A percentile compares a stretch with the other conserved stretches of the same genome.
phyloP scores from a whole-genome alignment of 192 early-diverging fungal genomes.

The Phlyctochytrium bullatum region DNA sequence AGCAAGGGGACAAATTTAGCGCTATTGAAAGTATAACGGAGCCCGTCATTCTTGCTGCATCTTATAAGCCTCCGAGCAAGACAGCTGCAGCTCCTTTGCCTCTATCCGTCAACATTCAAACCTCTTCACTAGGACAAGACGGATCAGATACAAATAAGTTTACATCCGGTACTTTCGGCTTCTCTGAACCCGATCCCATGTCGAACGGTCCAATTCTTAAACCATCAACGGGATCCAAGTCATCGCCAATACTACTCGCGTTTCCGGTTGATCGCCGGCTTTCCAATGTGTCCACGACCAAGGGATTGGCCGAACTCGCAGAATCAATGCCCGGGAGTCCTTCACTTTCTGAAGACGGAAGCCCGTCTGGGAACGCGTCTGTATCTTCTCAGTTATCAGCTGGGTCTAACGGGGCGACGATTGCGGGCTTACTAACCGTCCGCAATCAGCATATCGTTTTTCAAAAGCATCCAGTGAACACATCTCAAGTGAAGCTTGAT shows the following conservation, averaged over 20 bases:
- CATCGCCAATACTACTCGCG: slow-evolving; percentile 2
- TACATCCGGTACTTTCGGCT: too few species aligned
- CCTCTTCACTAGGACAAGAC: too few species aligned
- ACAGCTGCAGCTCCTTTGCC: too few species aligned
- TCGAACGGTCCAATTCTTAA: too few species aligned
- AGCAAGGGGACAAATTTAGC: too few species aligned
- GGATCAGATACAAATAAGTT: too few species aligned
- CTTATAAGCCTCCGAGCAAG: too few species aligned
- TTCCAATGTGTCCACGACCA: slow-evolving; percentile 6
- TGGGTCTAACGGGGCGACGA: neutral
- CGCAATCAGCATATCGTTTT: slow-evolving; percentile 11
- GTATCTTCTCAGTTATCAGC: too few species aligned
- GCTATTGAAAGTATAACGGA: too few species aligned
- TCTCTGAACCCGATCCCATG: too few species aligned
- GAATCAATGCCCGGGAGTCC: neutral
- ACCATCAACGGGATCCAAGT: slow-evolving; percentile 1
- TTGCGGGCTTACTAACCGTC: neutral
- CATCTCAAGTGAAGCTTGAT: neutral
- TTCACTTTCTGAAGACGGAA: neutral
- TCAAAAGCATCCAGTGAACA: slow-evolving; percentile 15
- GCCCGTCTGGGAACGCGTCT: slow-evolving; percentile 5
- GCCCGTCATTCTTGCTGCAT: too few species aligned
- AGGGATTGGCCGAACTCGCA: slow-evolving; percentile 27
- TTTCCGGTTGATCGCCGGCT: slow-evolving; percentile 17
- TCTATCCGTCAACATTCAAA: too few species aligned